Evolutionary conservation across 192 early-diverging fungal species (phyloP).

Genomic region (Geranomyces variabilis): DNA sequence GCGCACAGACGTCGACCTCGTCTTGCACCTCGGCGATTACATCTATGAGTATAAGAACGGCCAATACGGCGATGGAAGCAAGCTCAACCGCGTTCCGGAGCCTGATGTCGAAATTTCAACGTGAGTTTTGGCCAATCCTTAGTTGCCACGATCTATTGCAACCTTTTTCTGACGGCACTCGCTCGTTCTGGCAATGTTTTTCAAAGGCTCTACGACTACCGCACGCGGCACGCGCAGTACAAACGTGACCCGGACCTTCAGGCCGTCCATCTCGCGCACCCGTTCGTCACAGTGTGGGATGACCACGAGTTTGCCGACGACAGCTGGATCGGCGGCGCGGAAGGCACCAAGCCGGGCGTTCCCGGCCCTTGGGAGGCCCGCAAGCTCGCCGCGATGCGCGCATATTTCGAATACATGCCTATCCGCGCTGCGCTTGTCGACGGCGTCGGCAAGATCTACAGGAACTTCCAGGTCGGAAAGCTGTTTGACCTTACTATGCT

Average conservation of each 20-base stretch:
- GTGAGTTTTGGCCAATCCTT: too few species aligned
- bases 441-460: slow-evolving; percentile 39
- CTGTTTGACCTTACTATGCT: slow-evolving; percentile 50
- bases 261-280: slow-evolving; percentile 31
- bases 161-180: too few species aligned
- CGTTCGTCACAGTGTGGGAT: slow-evolving; percentile 41
- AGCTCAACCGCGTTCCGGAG: slow-evolving; percentile 33
- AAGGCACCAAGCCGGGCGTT: slow-evolving; percentile 9
- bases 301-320: slow-evolving; percentile 53
- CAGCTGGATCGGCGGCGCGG: slow-evolving; percentile 22
- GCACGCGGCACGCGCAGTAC: slow-evolving; percentile 46
- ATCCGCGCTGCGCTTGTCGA: slow-evolving; percentile 32
- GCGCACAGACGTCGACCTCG: slow-evolving; percentile 39
- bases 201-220: slow-evolving; percentile 44
- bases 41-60: slow-evolving; percentile 49
- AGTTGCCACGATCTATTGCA: too few species aligned
- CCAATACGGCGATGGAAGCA: slow-evolving; percentile 39
- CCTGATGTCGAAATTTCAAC: slow-evolving; percentile 32
- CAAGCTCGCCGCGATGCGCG: slow-evolving; percentile 39
- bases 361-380: slow-evolving; percentile 29
- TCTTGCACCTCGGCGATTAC: slow-evolving; percentile 47
- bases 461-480: slow-evolving; percentile 43
- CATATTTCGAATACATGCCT: slow-evolving; percentile 51
- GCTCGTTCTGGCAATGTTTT: too few species aligned
- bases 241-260: slow-evolving; percentile 45